These are phyloP conservation scores for Andrographis paniculata DNA, from an alignment of 305 asterid species.

Conservation along the genomic window DNA sequence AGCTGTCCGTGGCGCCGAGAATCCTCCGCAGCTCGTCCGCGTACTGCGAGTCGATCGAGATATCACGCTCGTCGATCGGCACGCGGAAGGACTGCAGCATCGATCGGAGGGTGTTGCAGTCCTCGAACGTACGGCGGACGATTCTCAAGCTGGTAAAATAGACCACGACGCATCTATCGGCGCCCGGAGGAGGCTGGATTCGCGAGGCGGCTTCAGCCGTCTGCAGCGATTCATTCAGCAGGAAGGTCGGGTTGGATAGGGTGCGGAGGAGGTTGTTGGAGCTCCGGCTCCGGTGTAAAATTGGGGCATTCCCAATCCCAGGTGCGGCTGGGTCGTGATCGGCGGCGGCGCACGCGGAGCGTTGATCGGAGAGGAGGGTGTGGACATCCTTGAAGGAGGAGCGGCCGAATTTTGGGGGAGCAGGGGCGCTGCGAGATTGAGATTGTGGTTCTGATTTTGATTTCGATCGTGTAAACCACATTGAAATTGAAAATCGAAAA, in stretches of 20 bases:
- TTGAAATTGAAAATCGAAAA: slow-evolving; percentile 1
- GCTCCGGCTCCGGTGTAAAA: slow-evolving; percentile 69
- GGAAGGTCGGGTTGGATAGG: slow-evolving; percentile 25
- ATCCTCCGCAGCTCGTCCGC: slow-evolving; percentile 67
- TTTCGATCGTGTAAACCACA: slow-evolving; percentile 71
- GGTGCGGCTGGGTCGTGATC: neutral
- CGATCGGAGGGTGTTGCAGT: slow-evolving; percentile 54
- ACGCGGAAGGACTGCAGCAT: slow-evolving; percentile 67
- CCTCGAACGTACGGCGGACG: slow-evolving; percentile 75
- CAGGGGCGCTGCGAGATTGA: slow-evolving; percentile 18
- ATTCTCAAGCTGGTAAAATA: slow-evolving; percentile 78
- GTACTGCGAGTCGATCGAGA: slow-evolving; percentile 67
- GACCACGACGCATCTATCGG: slow-evolving; percentile 57
- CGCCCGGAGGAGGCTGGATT: slow-evolving; percentile 42
- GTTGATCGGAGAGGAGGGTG: slow-evolving; percentile 31
- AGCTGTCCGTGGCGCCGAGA: slow-evolving; percentile 38
- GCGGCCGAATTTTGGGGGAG: slow-evolving; percentile 42
- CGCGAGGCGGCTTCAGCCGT: too few species aligned
- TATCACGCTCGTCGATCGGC: slow-evolving; percentile 77
- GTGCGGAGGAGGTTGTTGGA: slow-evolving; percentile 48
- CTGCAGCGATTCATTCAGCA: slow-evolving; percentile 4
- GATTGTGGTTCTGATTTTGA: slow-evolving; percentile 41
- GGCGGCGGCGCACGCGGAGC: slow-evolving; percentile 11
- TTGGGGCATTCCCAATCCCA: slow-evolving; percentile 19
- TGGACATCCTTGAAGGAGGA: slow-evolving; percentile 80